Conservation (phyloP, 2,329 filamentous ascomycete species). For the Trichoderma sp. region DNA sequence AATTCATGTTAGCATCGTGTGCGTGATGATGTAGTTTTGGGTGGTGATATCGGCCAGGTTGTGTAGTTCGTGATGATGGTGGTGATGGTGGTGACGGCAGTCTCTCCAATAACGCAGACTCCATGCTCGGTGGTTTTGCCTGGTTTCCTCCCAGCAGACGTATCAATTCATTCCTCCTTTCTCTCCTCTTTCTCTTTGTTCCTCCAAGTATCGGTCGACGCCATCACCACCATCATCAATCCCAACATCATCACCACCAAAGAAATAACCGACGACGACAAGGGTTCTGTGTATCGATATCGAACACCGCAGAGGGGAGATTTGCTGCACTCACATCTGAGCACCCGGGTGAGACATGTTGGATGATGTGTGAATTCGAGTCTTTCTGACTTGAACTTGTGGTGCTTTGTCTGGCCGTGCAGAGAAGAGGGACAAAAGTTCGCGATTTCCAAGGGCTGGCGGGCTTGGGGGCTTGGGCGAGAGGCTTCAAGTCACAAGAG, state of each 20-base stretch:
- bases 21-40: not conserved
- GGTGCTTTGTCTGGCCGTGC: constrained; percentile 30
- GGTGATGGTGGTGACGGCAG: constrained; percentile 4
- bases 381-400: constrained; percentile 34
- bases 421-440: constrained; percentile 25
- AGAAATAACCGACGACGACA: not conserved
- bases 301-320: constrained; percentile 25
- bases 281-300: constrained; percentile 14
- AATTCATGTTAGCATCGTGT: constrained; percentile 15
- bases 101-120: not conserved
- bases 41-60: not conserved
- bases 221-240: constrained; percentile 13
- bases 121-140: not conserved
- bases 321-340: constrained; percentile 59
- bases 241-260: not conserved
- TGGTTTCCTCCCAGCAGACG: not conserved
- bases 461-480: constrained; percentile 25
- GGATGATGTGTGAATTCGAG: constrained; percentile 39
- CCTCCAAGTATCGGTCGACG: not conserved
- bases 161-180: not conserved
- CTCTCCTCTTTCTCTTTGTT: not conserved
- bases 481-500: constrained; percentile 20
- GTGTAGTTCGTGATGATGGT: not conserved
- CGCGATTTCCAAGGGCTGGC: constrained; percentile 21
- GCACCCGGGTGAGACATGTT: constrained; percentile 64